Base-by-base conservation (phyloP, 2,329 filamentous ascomycete genomes). In the Pleochaeta shiraiana region DNA sequence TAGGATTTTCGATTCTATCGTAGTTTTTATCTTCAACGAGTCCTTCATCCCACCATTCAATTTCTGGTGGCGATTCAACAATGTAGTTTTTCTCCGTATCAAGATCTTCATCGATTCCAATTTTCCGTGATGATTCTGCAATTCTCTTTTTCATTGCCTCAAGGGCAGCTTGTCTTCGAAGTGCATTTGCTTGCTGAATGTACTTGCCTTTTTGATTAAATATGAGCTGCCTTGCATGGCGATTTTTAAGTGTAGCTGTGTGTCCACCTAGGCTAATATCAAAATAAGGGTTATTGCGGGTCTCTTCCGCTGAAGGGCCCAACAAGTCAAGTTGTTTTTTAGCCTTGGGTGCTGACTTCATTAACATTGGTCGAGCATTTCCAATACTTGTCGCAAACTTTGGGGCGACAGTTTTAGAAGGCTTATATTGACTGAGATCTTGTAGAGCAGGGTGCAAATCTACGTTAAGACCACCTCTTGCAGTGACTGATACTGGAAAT, bases 121-220 rank as follows among this genome's bases (percentile, higher is more conserved):
- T 90, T 73, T 90, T 92, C 66, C 91, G 83, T 12, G 90, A 87
- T 70, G 90, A 85, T 69, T 87, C 87, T 0, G 92, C 92, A 69
- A 98, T 95, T 65, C 87, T 83, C 77, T 87, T 91, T 76, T 97
- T 97, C 84, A 98, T 92, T 67, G 86, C 86, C 77, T 98, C 95
- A 31, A 98, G 79, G 63, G 87, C 86, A 50, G 87, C 90, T 75
- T 96, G 91, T 66, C 90, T 83, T 67, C 93, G 85, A 63, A 96
- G 77, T 65, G 91, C 91, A 73, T 89, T 92, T 7, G 88, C 93
- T 75, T 97, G 92, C 68, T 90, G 86, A 66, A 97, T 95, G 72
- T 95, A 97, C 79, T 97, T 97, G 64, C 93, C 93, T 74, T 95
- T 95, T 70, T 91, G 85, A 70, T 96, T 95, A 78, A 98, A 97